Base-by-base conservation (phyloP, 805 yeast species). In the Candida xiaguanensis region DNA sequence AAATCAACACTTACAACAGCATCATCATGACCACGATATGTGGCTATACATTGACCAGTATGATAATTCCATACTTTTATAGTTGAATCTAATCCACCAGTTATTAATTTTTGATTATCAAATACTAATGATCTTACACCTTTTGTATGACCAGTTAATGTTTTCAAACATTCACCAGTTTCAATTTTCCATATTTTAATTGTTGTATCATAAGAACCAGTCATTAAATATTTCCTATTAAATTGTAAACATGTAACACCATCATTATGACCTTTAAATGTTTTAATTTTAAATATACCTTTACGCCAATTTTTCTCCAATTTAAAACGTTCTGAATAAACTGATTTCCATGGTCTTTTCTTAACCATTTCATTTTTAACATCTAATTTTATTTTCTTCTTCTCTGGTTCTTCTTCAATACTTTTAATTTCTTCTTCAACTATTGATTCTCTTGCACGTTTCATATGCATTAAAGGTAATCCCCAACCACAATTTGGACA, bases 401-500 rank as follows among this genome's bases (percentile, higher is more conserved):
- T 15, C 15, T 19, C 24, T 19, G 41, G 36, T 14, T 25, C 22
- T 4, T 47, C 29, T 51, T 44, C 40, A 45, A 48, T 16, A 26
- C 39, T 46, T 4, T 49, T 43, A 12, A 39, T 43, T 12, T 42
- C 40, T 17, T 48, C 47, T 15, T 50, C 51, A 12, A 16, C 34
- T 8, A 43, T 35, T 49, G 58, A 63, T 52, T 78, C 78, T 44
- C 85, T 62, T 1, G 82, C 83, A 39, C 84, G 71, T 56, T 82
- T 85, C 80, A 89, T 87, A 53, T 89, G 96, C 78, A 93, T 77
- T 43, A 93, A 66, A 2, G 99, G 99, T 47, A 93, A 71, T 4
- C 99, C 99, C 99, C 99, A 93, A 12, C 99, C 99, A 65, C 99
- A 93, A 55, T 87, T 87, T 28, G 96, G 95, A 65, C 99, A 93